phyloP scores from a whole-genome alignment of 2,329 filamentous ascomycete genomes.

The Ophiocordyceps robertsii region DNA sequence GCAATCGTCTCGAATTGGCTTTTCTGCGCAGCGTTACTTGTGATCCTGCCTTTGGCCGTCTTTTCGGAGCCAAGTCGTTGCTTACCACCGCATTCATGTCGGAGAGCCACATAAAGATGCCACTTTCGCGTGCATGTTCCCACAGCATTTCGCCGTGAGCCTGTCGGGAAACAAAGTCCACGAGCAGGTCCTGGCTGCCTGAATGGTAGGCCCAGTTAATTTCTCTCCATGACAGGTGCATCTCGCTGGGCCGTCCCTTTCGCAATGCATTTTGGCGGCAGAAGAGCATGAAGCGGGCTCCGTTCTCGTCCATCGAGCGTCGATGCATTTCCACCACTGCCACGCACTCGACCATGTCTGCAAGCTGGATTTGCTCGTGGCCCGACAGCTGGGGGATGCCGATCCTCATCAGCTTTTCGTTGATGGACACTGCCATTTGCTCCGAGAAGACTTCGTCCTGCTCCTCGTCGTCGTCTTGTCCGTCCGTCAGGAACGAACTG shows the following conservation, averaged over 20 bases:
- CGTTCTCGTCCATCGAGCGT: constrained; percentile 82
- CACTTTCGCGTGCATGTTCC: constrained; percentile 74
- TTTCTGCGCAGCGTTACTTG: constrained; percentile 11
- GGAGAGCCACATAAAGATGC: constrained; percentile 89
- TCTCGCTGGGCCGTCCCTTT: constrained; percentile 48
- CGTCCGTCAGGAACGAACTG: constrained; percentile 21
- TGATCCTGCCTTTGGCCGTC: no score
- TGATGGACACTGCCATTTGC: constrained; percentile 54
- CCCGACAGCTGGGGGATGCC: constrained; percentile 70
- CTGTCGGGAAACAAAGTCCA: constrained; percentile 69
- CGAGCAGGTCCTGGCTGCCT: constrained; percentile 74
- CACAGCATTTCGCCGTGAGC: constrained; percentile 71
- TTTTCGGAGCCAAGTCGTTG: constrained; percentile 1
- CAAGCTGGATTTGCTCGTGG: constrained; percentile 74
- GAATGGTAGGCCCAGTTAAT: constrained; percentile 81
- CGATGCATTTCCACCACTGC: constrained; percentile 76
- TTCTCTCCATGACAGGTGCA: constrained; percentile 61
- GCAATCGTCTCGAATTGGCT: constrained; percentile 81
- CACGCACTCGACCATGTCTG: constrained; percentile 73
- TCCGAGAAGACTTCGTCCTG: constrained; percentile 57
- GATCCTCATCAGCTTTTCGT: constrained; percentile 61
- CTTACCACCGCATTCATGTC: constrained; percentile 64
- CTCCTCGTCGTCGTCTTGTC: constrained; percentile 31
- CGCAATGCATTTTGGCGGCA: constrained; percentile 70
- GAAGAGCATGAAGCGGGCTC: constrained; percentile 74